A percentile compares a stretch with the other conserved stretches of the same genome.
Evolutionary conservation across 179 eudicot species (phyloP).

Genomic region (Silene noctiflora): DNA sequence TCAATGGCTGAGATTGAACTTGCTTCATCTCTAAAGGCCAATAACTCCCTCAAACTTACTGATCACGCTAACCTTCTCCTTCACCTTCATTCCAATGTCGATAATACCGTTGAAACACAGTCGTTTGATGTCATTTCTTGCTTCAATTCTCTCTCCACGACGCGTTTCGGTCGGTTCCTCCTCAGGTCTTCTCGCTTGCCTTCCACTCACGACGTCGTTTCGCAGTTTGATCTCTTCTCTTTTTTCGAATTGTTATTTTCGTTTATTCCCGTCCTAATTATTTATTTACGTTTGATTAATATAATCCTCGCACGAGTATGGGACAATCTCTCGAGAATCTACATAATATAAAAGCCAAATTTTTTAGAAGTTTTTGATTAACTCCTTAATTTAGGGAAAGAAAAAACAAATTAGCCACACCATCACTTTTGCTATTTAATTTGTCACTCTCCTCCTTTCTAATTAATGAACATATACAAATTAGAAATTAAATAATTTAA

Average conservation of each 20-base stretch:
- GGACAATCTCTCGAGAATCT: no score
- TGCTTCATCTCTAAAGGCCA: constrained; percentile 38
- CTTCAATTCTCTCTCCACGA: constrained; percentile 49
- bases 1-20: constrained; percentile 50
- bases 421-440: no score
- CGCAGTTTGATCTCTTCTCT: constrained; percentile 43
- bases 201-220: constrained; percentile 84
- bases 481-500: no score
- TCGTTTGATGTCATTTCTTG: constrained; percentile 41
- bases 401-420: no score
- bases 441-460: no score
- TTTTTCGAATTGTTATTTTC: neutral
- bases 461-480: no score
- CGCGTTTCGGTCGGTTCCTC: constrained; percentile 63
- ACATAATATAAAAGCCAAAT: no score
- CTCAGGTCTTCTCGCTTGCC: constrained; percentile 70
- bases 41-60: constrained; percentile 41
- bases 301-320: no score
- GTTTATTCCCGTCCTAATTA: no score
- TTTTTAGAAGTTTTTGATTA: no score
- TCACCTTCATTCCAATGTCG: constrained; percentile 50
- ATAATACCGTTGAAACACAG: constrained; percentile 24
- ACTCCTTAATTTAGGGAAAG: no score
- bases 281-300: no score
- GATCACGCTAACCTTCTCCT: constrained; percentile 38